Percentiles rank a stretch among this genome's conserved stretches.
These are phyloP conservation scores for Pseudevernia furfuracea DNA, from an alignment of 495 filamentous ascomycete species.

Conservation along the genomic window DNA sequence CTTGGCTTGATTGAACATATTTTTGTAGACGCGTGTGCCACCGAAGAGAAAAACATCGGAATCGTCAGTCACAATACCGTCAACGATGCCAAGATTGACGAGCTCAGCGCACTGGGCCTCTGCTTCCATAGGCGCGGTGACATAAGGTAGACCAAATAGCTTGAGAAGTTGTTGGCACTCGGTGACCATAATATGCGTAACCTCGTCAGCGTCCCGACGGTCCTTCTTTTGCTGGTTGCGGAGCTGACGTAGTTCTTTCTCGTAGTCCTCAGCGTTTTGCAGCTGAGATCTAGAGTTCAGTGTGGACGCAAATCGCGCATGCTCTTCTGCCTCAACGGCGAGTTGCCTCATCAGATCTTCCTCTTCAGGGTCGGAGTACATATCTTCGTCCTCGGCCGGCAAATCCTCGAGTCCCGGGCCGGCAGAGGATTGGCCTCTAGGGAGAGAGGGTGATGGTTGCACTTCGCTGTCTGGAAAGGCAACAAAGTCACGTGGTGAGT, in stretches of 20 bases:
- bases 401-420: conserved; percentile 32
- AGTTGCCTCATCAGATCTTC: conserved; percentile 79
- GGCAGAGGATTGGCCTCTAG: conserved; percentile 16
- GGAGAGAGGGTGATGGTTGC: conserved; percentile 9
- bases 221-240: conserved; percentile 94
- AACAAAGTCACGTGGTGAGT: conserved; percentile 4
- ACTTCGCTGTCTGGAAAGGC: not conserved
- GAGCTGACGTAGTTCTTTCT: conserved; percentile 76
- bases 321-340: conserved; percentile 82
- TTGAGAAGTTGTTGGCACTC: conserved; percentile 88
- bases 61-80: conserved; percentile 98
- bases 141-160: conserved; percentile 89
- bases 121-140: conserved; percentile 97
- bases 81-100: conserved; percentile 75
- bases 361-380: conserved; percentile 81
- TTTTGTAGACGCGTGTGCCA: conserved; percentile 92
- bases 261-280: conserved; percentile 68
- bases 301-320: conserved; percentile 80
- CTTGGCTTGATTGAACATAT: conserved; percentile 98
- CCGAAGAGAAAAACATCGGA: conserved; percentile 96
- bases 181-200: conserved; percentile 85
- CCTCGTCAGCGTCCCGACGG: conserved; percentile 89
- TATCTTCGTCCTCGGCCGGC: conserved; percentile 34
- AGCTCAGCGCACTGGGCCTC: conserved; percentile 96
- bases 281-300: conserved; percentile 60